Conservation (phyloP, 331 rosid genomes). For the Cydonia oblonga region DNA sequence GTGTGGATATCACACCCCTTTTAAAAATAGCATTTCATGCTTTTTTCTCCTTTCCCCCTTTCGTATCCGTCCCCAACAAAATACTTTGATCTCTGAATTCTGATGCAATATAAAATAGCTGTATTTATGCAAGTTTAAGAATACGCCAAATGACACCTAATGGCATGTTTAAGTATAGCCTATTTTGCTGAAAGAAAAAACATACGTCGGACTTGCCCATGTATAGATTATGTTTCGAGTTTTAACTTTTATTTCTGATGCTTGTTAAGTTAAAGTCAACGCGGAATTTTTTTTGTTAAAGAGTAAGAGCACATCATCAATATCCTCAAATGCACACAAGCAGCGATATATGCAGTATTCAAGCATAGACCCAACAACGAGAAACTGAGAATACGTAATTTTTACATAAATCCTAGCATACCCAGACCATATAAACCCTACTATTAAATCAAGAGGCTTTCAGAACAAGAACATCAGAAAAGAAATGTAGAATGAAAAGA, state of each 20-base stretch:
- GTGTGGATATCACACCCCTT: too few species aligned
- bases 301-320: neutral
- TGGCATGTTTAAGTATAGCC: neutral
- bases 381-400: neutral
- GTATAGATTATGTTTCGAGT: neutral
- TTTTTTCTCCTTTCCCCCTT: neutral
- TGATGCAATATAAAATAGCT: neutral
- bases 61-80: neutral
- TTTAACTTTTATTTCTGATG: neutral
- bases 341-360: neutral
- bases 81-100: neutral
- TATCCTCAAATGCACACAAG: neutral
- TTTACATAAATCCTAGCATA: neutral
- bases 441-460: neutral
- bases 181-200: neutral
- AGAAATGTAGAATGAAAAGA: conserved; percentile 6
- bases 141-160: neutral
- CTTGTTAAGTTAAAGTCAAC: neutral
- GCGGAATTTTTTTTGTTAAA: too few species aligned
- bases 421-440: neutral
- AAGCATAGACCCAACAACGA: neutral
- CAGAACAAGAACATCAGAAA: neutral
- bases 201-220: neutral
- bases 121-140: neutral
- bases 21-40: neutral